Base-by-base conservation (phyloP, 2,329 filamentous ascomycete species). In the Diaporthe citrichinensis region DNA sequence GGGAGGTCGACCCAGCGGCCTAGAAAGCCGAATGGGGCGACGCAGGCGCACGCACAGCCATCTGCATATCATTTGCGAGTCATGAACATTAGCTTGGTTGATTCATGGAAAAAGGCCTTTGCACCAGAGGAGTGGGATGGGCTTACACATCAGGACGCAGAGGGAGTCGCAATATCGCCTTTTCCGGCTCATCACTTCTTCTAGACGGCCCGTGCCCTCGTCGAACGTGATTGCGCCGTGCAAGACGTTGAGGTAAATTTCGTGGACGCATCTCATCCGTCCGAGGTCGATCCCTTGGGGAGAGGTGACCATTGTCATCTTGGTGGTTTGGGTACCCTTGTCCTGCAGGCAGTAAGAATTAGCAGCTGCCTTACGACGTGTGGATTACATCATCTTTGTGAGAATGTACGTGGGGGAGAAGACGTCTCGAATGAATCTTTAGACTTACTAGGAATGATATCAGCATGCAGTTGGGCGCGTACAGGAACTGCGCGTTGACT, bases 1-100 rank as follows among this genome's bases (percentile, higher is more conserved):
- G 75, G 75, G 53, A 76, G 74, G 61, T 76, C 75, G 34, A 69
- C 2, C 75, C 75, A 76, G 23, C 67, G 74, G 15, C 75, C 75
- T 7, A 61, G 34, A 23, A 61, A 61, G 7, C 75, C 44, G 44
- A 71, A 76, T 0, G 62, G 71, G 49, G 71, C 49, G 15, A 72
- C 36, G 31, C 69, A 72, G 23, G 58, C 69, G 41, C 57, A 61
- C 5, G 57, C 57, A 41, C 57, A 61, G 7, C 57, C 57, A 2
- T 61, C 57, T 59, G 34, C 3, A 12, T 12, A 12, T n/a, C n/a
- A n/a, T n/a, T n/a, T n/a, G n/a, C n/a, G n/a, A n/a, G n/a, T n/a
- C n/a, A n/a, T n/a, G n/a, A n/a, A n/a, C n/a, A n/a, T n/a, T n/a
- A n/a, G n/a, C n/a, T n/a, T n/a, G n/a, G n/a, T n/a, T n/a, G n/a